Conservation (phyloP, 345 rosid species). For the Kernera saxatilis region DNA sequence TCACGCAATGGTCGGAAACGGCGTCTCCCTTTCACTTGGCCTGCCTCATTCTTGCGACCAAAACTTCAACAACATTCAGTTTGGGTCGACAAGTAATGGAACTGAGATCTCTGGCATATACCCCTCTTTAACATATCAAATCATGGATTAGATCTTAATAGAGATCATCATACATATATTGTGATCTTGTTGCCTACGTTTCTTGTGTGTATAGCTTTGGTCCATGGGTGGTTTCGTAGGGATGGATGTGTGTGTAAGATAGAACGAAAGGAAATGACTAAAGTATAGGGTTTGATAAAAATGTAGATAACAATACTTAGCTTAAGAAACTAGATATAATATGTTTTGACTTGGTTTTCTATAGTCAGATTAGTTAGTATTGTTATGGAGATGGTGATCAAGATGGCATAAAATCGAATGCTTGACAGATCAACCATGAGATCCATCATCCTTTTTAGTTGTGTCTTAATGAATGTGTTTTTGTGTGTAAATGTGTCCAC, state of each 20-base stretch:
- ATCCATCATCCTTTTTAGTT: not conserved
- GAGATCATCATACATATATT: not conserved
- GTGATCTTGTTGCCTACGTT: not conserved
- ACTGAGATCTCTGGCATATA: constrained; percentile 11
- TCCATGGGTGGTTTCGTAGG: not conserved
- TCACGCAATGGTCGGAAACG: constrained; percentile 38
- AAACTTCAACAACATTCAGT: constrained; percentile 14
- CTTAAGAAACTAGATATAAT: not conserved
- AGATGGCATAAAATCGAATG: not conserved
- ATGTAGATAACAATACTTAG: constrained; percentile 2
- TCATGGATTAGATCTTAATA: constrained; percentile 6
- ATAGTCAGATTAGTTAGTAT: not conserved
- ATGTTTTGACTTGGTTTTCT: not conserved
- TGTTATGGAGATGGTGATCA: not conserved
- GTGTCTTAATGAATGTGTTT: not conserved
- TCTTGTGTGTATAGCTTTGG: not conserved
- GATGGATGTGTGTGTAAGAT: not conserved
- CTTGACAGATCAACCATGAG: not conserved
- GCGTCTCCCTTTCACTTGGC: constrained; percentile 62
- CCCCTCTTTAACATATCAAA: constrained; percentile 8
- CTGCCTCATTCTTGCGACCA: constrained; percentile 49
- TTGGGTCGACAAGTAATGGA: constrained; percentile 15
- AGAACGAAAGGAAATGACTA: not conserved
- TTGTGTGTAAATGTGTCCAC: not conserved
- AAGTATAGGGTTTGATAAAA: constrained; percentile 7